Percentiles rank a stretch among this genome's conserved stretches.
Evolutionary conservation across 1,284 basidiomycete species (phyloP).

Genomic region (Melampsora americana): DNA sequence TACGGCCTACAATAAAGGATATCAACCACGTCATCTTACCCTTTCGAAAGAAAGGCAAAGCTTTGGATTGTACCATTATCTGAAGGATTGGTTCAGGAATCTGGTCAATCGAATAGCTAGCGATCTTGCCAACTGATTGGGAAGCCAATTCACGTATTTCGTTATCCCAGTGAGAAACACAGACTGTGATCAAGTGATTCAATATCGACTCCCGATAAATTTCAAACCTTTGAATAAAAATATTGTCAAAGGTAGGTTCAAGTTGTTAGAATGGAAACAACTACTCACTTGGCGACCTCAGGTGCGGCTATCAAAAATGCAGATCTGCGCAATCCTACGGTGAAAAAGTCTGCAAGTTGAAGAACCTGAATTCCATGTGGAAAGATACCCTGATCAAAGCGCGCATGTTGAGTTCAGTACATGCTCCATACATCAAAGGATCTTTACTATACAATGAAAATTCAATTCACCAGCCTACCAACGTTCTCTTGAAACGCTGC

Average conservation of each 20-base stretch:
- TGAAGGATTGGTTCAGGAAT: constrained; percentile 61
- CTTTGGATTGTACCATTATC: constrained; percentile 59
- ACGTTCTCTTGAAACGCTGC: constrained; percentile 97
- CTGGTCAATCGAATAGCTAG: constrained; percentile 63
- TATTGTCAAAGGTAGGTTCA: constrained; percentile 14
- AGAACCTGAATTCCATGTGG: constrained; percentile 91
- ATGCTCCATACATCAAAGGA: not conserved
- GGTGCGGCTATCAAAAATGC: constrained; percentile 80
- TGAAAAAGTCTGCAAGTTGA: constrained; percentile 87
- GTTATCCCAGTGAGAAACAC: constrained; percentile 83
- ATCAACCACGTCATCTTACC: not conserved
- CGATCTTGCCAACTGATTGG: constrained; percentile 66
- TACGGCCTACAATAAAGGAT: constrained; percentile 57
- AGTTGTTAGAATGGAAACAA: constrained; percentile 31
- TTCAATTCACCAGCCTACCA: constrained; percentile 72
- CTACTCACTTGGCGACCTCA: constrained; percentile 73
- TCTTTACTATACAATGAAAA: constrained; percentile 28
- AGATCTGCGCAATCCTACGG: constrained; percentile 77
- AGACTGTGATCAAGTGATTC: constrained; percentile 70
- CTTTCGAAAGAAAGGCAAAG: not conserved
- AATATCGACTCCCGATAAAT: constrained; percentile 68
- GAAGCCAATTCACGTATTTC: constrained; percentile 77
- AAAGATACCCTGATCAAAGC: constrained; percentile 66
- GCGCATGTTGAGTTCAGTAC: not conserved
- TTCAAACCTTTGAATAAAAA: constrained; percentile 53